A percentile compares a stretch with the other conserved stretches of the same genome.
These are phyloP conservation scores for Discostella pseudostelligera DNA, from an alignment of 108 stramenopile genomes.

Conservation along the genomic window DNA sequence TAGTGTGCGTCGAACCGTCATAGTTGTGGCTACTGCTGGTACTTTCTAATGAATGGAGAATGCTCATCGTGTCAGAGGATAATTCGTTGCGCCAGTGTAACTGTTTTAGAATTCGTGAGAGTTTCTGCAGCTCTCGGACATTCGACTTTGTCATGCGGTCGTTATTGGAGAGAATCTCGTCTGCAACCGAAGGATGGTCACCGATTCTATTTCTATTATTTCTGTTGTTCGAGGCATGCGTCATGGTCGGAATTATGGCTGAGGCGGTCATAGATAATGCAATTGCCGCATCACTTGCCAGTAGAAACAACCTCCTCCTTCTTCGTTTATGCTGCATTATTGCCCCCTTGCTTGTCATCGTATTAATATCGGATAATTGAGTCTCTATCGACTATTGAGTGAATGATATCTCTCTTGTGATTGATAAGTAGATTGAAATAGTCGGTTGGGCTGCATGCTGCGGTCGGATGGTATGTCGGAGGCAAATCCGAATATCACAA, in stretches of 20 bases:
- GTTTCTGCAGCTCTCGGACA: neutral
- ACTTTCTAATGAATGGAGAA: constrained; percentile 4
- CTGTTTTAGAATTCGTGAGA: neutral
- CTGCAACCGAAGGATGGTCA: neutral
- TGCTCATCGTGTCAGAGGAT: constrained; percentile 3
- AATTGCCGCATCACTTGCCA: constrained; percentile 3
- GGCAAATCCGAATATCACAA: too few relatives aligned
- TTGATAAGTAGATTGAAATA: too few relatives aligned
- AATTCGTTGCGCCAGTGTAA: neutral
- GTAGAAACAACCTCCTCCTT: neutral
- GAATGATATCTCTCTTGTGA: neutral
- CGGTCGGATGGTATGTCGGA: too few relatives aligned
- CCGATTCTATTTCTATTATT: neutral
- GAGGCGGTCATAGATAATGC: neutral
- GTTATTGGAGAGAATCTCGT: too few relatives aligned
- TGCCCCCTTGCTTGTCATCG: neutral
- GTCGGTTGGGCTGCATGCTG: too few relatives aligned
- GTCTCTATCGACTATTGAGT: neutral
- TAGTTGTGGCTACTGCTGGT: neutral
- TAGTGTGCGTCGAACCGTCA: neutral
- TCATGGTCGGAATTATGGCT: neutral
- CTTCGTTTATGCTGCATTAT: neutral
- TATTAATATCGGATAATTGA: neutral
- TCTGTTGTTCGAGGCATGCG: constrained; percentile 2
- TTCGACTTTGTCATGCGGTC: neutral